A percentile compares a stretch with the other conserved stretches of the same genome.
Evolutionary conservation across 345 rosid genomes (phyloP).

Genomic region (Excoecaria agallocha): DNA sequence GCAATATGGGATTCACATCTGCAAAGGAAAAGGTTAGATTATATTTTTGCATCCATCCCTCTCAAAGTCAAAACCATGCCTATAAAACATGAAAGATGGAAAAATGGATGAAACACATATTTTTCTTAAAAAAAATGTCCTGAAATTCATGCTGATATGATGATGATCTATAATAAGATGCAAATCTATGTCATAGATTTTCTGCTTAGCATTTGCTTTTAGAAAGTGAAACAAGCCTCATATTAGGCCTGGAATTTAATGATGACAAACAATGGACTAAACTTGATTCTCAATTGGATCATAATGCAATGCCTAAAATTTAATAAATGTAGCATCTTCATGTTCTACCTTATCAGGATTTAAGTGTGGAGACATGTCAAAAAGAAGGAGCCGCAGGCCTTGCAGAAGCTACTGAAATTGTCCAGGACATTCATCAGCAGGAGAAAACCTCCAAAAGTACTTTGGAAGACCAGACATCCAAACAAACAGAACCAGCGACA

Average conservation of each 20-base stretch:
- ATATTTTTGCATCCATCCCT: conserved; percentile 7
- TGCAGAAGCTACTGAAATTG: conserved; percentile 22
- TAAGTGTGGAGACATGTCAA: conserved; percentile 15
- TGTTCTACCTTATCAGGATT: conserved; percentile 37
- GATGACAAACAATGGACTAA: background rate
- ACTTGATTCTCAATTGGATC: background rate
- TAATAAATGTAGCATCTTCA: conserved; percentile 8
- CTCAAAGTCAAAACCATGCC: background rate
- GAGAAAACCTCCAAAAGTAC: conserved; percentile 21
- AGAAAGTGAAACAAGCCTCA: background rate
- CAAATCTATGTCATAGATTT: background rate
- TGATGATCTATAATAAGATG: background rate
- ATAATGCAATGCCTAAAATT: background rate
- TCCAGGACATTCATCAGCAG: conserved; percentile 23
- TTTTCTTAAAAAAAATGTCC: background rate
- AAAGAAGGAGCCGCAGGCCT: conserved; percentile 13
- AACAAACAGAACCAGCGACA: conserved; percentile 29
- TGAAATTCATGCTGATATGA: background rate
- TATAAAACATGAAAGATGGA: background rate
- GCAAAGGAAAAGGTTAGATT: conserved; percentile 41
- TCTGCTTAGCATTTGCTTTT: too few species aligned
- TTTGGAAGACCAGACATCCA: conserved; percentile 27
- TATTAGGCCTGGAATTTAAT: background rate
- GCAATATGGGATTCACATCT: conserved; percentile 24
- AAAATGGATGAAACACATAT: background rate